A percentile compares a stretch with the other conserved stretches of the same genome.
Conservation (phyloP, 305 asterid genomes). For the Fraxinus xanthoxyloides region DNA sequence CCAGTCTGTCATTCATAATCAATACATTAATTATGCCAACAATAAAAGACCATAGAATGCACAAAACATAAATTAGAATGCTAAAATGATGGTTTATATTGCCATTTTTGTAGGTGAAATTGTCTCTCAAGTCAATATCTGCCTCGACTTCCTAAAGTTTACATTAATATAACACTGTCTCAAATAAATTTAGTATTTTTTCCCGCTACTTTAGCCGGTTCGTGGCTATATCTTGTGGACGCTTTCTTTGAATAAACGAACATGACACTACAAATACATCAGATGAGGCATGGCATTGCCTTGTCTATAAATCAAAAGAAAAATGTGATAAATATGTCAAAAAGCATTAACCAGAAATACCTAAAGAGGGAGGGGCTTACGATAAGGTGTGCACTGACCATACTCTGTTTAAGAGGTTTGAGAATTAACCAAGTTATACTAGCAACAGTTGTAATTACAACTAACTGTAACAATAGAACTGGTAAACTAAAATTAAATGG, state of each 20-base stretch:
- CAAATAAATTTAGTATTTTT: neutral
- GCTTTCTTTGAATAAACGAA: neutral
- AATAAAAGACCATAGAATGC: neutral
- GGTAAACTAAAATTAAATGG: constrained; percentile 44
- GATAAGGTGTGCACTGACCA: constrained; percentile 58
- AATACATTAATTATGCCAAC: neutral
- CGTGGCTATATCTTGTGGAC: neutral
- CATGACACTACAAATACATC: neutral
- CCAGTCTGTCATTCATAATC: constrained; percentile 45
- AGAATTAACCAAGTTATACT: constrained; percentile 30
- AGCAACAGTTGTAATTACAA: constrained; percentile 26
- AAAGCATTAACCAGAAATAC: constrained; percentile 10
- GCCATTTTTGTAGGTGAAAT: neutral
- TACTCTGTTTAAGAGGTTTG: constrained; percentile 54
- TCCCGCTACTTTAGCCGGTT: neutral
- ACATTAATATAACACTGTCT: neutral
- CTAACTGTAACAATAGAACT: constrained; percentile 36
- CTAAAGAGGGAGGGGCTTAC: constrained; percentile 45
- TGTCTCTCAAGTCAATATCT: neutral
- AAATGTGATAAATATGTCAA: neutral
- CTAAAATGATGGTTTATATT: neutral
- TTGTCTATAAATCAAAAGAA: neutral
- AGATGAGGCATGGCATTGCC: neutral
- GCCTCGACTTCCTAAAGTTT: neutral
- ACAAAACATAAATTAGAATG: neutral